These are phyloP conservation scores for Pythium myriotylum DNA, from an alignment of 352 stramenopile species.

Conservation along the genomic window DNA sequence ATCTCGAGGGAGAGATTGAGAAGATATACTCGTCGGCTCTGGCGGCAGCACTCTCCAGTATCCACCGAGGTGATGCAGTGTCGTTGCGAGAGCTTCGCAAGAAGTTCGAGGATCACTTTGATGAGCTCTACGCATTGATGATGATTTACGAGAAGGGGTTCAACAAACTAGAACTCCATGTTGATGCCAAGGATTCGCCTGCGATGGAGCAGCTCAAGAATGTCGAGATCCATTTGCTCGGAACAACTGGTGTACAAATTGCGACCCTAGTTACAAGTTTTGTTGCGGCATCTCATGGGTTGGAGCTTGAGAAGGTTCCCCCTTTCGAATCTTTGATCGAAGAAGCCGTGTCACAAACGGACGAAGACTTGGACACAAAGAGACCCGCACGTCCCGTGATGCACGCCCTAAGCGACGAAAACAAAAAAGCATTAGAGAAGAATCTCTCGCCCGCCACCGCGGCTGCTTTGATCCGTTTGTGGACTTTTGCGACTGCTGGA, in stretches of 20 bases:
- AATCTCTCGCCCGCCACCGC: constrained; percentile 50
- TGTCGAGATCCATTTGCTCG: constrained; percentile 57
- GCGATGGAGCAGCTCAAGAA: constrained; percentile 52
- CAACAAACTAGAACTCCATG: constrained; percentile 66
- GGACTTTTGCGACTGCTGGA: constrained; percentile 66
- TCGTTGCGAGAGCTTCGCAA: constrained; percentile 69
- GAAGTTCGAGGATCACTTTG: constrained; percentile 78
- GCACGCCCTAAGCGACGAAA: constrained; percentile 50
- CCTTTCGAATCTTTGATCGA: constrained; percentile 26
- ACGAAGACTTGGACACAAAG: not conserved
- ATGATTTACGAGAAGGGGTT: constrained; percentile 64
- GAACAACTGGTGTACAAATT: constrained; percentile 53
- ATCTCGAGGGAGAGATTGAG: constrained; percentile 46
- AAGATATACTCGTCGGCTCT: constrained; percentile 58
- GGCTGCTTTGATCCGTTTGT: constrained; percentile 59
- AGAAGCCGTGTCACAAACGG: constrained; percentile 8
- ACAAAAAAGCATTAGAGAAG: constrained; percentile 71
- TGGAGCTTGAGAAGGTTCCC: constrained; percentile 60
- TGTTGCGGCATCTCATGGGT: constrained; percentile 56
- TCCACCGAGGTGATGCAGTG: constrained; percentile 73
- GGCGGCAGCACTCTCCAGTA: constrained; percentile 53
- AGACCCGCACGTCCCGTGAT: constrained; percentile 7
- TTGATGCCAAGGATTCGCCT: constrained; percentile 47
- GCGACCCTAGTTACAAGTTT: constrained; percentile 65
- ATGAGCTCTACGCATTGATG: constrained; percentile 57